Conservation (phyloP, 805 yeast genomes). For the Blastobotrys mokoenaii region DNA sequence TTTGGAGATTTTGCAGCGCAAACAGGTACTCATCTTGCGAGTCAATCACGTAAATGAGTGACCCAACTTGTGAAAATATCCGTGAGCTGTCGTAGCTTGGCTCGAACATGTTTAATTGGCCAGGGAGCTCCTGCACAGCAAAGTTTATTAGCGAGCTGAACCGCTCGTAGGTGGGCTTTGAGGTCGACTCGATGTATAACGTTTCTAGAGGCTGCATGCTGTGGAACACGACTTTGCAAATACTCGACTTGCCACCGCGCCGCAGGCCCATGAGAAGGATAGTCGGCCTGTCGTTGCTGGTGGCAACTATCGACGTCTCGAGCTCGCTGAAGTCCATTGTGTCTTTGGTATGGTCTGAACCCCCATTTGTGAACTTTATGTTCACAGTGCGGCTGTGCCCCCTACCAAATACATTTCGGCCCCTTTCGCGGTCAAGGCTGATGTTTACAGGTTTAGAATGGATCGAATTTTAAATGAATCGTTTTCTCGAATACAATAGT, state of each 20-base stretch:
- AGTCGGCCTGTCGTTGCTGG: conserved; percentile 42
- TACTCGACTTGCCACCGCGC: conserved; percentile 80
- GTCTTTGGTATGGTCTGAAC: too few relatives aligned
- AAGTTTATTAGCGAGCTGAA: conserved; percentile 78
- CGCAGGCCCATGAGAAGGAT: conserved; percentile 83
- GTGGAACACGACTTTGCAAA: conserved; percentile 91
- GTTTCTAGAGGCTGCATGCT: conserved; percentile 95
- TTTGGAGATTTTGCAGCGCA: conserved; percentile 81
- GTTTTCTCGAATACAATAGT: too few relatives aligned
- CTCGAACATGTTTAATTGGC: conserved; percentile 83
- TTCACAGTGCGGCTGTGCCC: too few relatives aligned
- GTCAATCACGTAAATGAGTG: conserved; percentile 89
- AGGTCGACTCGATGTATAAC: conserved; percentile 78
- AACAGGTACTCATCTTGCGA: conserved; percentile 91
- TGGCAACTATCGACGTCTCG: conserved; percentile 13
- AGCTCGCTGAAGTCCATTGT: conserved; percentile 7
- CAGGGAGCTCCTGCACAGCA: conserved; percentile 90
- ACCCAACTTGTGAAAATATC: conserved; percentile 75
- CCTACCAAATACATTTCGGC: too few relatives aligned
- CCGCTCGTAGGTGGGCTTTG: conserved; percentile 79
- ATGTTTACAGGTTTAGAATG: too few relatives aligned
- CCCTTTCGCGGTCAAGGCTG: too few relatives aligned
- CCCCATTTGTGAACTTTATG: too few relatives aligned
- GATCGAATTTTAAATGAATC: too few relatives aligned
- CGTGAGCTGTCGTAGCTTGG: conserved; percentile 62